phyloP scores from a whole-genome alignment of 129 eudicot genomes.

The Heracleum sosnowskyi region DNA sequence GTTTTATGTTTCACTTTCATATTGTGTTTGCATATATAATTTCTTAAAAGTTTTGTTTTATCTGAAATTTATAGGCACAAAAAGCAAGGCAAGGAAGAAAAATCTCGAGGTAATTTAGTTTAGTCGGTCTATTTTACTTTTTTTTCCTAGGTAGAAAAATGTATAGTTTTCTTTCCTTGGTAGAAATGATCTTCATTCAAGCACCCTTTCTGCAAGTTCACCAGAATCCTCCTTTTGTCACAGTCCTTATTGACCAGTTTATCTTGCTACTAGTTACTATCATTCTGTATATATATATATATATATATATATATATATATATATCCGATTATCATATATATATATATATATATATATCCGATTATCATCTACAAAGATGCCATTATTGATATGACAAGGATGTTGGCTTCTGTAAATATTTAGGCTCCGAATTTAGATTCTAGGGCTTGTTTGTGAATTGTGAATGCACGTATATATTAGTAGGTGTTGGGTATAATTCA shows the following conservation, averaged over 20 bases:
- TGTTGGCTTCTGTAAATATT: background rate
- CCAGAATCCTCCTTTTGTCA: background rate
- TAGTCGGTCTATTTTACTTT: background rate
- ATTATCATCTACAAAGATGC: background rate
- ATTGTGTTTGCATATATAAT: background rate
- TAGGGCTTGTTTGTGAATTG: background rate
- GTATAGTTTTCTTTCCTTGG: background rate
- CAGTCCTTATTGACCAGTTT: background rate
- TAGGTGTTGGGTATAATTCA: too few species aligned
- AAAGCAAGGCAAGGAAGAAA: slow-evolving; percentile 34
- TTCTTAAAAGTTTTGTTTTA: background rate
- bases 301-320: too few species aligned
- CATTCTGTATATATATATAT: background rate
- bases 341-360: too few species aligned
- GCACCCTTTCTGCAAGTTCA: background rate
- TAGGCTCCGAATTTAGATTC: background rate
- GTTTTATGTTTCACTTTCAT: background rate
- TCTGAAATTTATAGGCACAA: slow-evolving; percentile 26
- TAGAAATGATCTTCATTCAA: background rate
- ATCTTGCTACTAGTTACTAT: background rate
- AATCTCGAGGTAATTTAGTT: slow-evolving; percentile 28
- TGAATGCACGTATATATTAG: background rate
- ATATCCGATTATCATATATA: too few species aligned
- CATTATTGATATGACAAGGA: too few species aligned
- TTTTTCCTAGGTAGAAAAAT: background rate